Conservation (phyloP, 2,329 filamentous ascomycete species). For the Epichloe typhina region DNA sequence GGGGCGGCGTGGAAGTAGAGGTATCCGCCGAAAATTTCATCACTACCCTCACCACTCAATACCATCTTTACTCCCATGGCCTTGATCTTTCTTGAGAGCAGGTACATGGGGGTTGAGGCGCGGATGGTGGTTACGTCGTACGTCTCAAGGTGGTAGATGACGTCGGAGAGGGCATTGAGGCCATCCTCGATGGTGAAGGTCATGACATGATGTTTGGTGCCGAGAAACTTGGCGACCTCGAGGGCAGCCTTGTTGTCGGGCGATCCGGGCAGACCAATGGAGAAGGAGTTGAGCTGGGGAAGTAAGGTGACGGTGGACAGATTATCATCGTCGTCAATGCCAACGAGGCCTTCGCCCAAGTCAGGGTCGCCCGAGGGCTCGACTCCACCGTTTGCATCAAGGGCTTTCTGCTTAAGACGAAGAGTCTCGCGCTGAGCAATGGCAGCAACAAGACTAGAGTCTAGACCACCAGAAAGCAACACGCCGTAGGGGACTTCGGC, state of each 20-base stretch:
- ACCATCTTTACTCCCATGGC: constrained; percentile 99
- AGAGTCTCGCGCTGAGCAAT: constrained; percentile 91
- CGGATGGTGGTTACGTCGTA: constrained; percentile 98
- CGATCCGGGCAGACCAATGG: constrained; percentile 84
- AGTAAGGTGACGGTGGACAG: constrained; percentile 82
- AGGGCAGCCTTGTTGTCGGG: constrained; percentile 86
- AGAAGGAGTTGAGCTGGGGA: constrained; percentile 96
- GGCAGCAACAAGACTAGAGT: constrained; percentile 87
- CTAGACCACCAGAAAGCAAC: constrained; percentile 82
- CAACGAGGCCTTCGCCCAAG: constrained; percentile 63
- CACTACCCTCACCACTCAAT: constrained; percentile 86
- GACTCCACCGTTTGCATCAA: constrained; percentile 31
- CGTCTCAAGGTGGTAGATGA: constrained; percentile 95
- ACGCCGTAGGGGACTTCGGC: constrained; percentile 97
- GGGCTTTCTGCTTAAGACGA: constrained; percentile 54
- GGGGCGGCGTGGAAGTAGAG: constrained; percentile 97
- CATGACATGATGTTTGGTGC: constrained; percentile 95
- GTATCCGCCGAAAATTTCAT: constrained; percentile 97
- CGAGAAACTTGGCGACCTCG: constrained; percentile 90
- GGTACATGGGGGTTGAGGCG: constrained; percentile 96
- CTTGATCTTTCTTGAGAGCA: constrained; percentile 97
- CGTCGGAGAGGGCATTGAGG: constrained; percentile 89
- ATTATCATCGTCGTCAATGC: constrained; percentile 86
- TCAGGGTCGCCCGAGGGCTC: constrained; percentile 38
- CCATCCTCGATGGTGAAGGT: constrained; percentile 97